Base-by-base conservation (phyloP, 495 filamentous ascomycete genomes). In the Astrothelium macrocarpum region DNA sequence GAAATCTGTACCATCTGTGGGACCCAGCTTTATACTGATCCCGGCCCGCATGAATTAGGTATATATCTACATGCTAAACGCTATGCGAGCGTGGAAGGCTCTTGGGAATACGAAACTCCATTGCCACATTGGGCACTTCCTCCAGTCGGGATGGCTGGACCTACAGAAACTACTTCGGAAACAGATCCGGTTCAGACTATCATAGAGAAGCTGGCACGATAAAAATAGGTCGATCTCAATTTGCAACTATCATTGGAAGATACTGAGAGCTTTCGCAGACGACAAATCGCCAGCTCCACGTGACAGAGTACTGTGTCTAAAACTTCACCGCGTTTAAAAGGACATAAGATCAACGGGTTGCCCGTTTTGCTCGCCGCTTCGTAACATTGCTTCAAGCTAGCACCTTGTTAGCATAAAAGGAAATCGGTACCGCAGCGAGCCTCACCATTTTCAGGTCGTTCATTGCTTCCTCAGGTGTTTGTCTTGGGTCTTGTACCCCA, bases 61-160 rank as follows among this genome's bases (percentile, higher is more conserved):
- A 87, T 98, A 61, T 98, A 91, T 81, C 77, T 98, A 56, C 94
- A 98, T 77, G 93, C 93, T 36, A 84, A 87, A 62, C 83, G 88
- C 32, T 98, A 98, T 71, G 87, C 91, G 59, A 90, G 90, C 74
- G 80, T 80, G 20, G 82, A 84, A 10, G 93, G 91, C 9, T 76
- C 79, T 18, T 98, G 94, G 94, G 83, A 82, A 45, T 97, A 97
- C 74, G 83, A 87, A 71, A 96, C 91, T 65, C 80, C 83, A 26
- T 78, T 96, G 72, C 95, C 94, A 5, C 76, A 75, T 10, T 98
- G 94, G 94, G 94, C 90, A 32, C 71, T 91, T 60, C 91, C 91
- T 1, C 91, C 91, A 1, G 70, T 76, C 23, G 77, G 73, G 1
- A 71, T 73, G 68, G 70, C 67, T 60, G 79, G 79, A 23, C 75